phyloP scores from a whole-genome alignment of 2,329 filamentous ascomycete genomes.

The Nemania sp. region DNA sequence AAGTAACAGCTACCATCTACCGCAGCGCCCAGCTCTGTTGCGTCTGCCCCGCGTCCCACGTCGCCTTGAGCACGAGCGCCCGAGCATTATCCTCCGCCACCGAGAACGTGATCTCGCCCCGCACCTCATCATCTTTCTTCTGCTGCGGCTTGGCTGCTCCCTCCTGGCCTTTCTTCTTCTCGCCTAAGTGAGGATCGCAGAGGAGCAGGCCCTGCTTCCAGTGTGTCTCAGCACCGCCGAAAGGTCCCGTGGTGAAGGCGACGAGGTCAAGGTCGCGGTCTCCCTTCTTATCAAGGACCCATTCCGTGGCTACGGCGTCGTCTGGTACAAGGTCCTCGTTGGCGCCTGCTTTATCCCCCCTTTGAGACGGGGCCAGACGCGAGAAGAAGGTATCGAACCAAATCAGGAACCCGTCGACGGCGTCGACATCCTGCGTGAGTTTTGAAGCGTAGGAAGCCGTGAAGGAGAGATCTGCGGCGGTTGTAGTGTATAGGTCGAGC shows the following conservation, averaged over 20 bases:
- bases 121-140: slow-evolving; percentile 68
- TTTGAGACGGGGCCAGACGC: slow-evolving; percentile 52
- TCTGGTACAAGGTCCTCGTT: slow-evolving; percentile 59
- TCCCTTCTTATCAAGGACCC: slow-evolving; percentile 55
- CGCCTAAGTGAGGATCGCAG: slow-evolving; percentile 60
- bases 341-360: not conserved
- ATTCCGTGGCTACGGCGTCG: slow-evolving; percentile 69
- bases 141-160: slow-evolving; percentile 7
- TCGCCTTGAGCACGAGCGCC: slow-evolving; percentile 72
- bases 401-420: slow-evolving; percentile 86
- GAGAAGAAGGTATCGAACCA: slow-evolving; percentile 98
- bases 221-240: slow-evolving; percentile 77
- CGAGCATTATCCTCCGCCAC: slow-evolving; percentile 78
- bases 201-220: slow-evolving; percentile 89
- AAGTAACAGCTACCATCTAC: slow-evolving; percentile 24
- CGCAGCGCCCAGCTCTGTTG: slow-evolving; percentile 62
- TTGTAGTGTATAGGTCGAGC: slow-evolving; percentile 80
- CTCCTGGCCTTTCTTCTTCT: slow-evolving; percentile 17
- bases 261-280: slow-evolving; percentile 70
- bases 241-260: slow-evolving; percentile 90
- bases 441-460: slow-evolving; percentile 73
- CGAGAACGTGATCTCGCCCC: slow-evolving; percentile 76
- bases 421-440: slow-evolving; percentile 71
- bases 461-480: slow-evolving; percentile 80
- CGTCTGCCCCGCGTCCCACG: slow-evolving; percentile 66